Evolutionary conservation across 225 moss, liverwort and hornwort genomes (phyloP).

Genomic region (Neckera pumila): DNA sequence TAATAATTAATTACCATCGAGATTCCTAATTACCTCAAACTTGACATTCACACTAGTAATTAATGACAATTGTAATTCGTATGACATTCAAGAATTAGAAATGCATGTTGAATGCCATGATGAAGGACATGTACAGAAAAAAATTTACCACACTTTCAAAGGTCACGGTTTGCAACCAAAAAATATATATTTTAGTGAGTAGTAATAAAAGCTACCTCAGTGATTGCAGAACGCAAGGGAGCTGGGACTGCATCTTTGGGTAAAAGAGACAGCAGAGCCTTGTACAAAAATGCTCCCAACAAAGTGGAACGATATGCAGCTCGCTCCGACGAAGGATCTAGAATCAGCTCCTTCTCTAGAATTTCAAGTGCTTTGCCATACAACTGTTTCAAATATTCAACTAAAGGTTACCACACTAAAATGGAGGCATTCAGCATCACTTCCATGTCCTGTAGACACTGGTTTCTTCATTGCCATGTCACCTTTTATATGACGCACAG

Average conservation of each 20-base stretch:
- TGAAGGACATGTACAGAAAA: background rate
- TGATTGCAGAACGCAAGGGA: conserved; percentile 39
- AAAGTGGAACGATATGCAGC: conserved; percentile 43
- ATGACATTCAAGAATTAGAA: background rate
- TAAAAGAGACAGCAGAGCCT: conserved; percentile 65
- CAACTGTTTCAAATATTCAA: conserved; percentile 23
- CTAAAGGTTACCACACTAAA: background rate
- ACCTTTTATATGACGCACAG: background rate
- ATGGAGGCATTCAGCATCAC: background rate
- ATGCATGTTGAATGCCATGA: background rate
- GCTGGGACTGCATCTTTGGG: conserved; percentile 43
- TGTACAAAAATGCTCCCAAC: conserved; percentile 63
- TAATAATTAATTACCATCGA: background rate
- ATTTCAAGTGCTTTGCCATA: conserved; percentile 38
- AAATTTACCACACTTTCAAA: background rate
- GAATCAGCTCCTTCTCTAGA: conserved; percentile 40
- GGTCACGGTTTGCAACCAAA: background rate
- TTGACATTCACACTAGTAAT: background rate
- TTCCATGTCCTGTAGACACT: background rate
- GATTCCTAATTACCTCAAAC: background rate
- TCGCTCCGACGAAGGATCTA: conserved; percentile 45
- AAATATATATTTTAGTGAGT: background rate
- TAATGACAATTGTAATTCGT: background rate
- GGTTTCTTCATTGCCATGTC: background rate
- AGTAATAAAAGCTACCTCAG: conserved; percentile 24